Evolutionary conservation across 495 filamentous ascomycete species (phyloP), one percentile per base, ranked within the genome.

Genomic region (Thozetella sp.): DNA sequence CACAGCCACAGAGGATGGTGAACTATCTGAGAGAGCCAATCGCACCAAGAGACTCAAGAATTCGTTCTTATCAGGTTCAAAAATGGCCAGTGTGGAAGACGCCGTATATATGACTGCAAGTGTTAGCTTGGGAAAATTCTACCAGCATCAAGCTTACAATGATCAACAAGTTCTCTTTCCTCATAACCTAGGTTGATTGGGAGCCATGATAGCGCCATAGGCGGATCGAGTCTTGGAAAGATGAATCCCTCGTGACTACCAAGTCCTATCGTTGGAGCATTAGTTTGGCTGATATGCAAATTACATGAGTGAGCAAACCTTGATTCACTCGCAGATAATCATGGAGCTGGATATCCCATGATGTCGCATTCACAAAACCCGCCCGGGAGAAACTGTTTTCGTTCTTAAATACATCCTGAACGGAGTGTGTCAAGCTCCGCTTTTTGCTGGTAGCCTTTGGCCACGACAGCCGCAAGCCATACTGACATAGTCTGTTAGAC

Each of bases 401-500:
- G 24, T 26, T 37, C 30, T 15, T 37, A 37, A 37, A 37, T 37
- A 37, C 30, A 37, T 37, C 30, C 15, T 37, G 30, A 37, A 37
- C 30, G 30, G 30, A 51, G 53, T 60, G 58, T 20, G 58, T 54
- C 59, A 60, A 61, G 45, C 62, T 60, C 54, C 57, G 52, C 54
- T 64, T 60, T 51, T 54, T 64, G 50, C 48, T 57, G 50, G 19
- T 61, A 25, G 53, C 22, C 54, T 57, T 60, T 57, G 62, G 62
- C 62, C 62, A 64, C 2, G 62, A 64, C 25, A 64, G 58, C 54
- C 62, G 58, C 54, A 64, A 52, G 2, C 62, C 62, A 61, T 64
- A 64, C 54, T 60, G 58, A 61, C 62, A 64, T 40, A 27, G 10
- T 37, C 51, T 60, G 51, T 61, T 51, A 25, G 58, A 61, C 62